A percentile compares a stretch with the other conserved stretches of the same genome.
These are phyloP conservation scores for Ambrosiella beaveri DNA, from an alignment of 2,329 filamentous ascomycete genomes.

Conservation along the genomic window DNA sequence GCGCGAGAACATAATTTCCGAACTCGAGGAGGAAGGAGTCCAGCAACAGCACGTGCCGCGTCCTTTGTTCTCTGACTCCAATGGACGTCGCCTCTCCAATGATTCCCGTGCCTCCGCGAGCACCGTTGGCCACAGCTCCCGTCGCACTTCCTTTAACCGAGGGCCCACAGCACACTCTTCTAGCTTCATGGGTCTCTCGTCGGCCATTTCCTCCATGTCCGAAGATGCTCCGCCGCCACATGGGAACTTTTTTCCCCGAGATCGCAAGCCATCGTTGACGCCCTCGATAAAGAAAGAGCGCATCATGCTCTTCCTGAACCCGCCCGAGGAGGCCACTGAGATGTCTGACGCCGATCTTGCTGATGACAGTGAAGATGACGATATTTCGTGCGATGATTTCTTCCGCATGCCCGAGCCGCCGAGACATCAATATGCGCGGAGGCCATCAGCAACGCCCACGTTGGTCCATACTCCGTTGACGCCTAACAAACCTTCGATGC, in stretches of 20 bases:
- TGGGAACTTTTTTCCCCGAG: neutral
- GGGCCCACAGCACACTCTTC: neutral
- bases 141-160: constrained; percentile 9
- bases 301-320: constrained; percentile 12
- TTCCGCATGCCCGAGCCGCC: constrained; percentile 13
- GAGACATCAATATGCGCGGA: constrained; percentile 3
- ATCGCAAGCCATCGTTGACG: constrained; percentile 8
- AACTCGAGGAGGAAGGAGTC: constrained; percentile 21
- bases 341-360: constrained; percentile 7
- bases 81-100: constrained; percentile 4
- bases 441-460: constrained; percentile 1
- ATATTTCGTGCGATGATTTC: constrained; percentile 14
- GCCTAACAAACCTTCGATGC: neutral
- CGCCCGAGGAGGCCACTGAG: constrained; percentile 7
- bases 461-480: constrained; percentile 6
- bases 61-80: neutral
- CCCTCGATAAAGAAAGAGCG: constrained; percentile 9
- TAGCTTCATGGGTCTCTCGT: neutral
- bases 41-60: constrained; percentile 1
- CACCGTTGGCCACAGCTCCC: constrained; percentile 8
- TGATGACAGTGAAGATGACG: constrained; percentile 16
- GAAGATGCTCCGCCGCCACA: neutral
- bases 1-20: constrained; percentile 29
- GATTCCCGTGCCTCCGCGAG: constrained; percentile 5
- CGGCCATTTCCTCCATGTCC: constrained; percentile 8